Percentiles rank a stretch among this genome's conserved stretches.
These are phyloP conservation scores for Patellifolia procumbens DNA, from an alignment of 179 eudicot species.

Conservation along the genomic window DNA sequence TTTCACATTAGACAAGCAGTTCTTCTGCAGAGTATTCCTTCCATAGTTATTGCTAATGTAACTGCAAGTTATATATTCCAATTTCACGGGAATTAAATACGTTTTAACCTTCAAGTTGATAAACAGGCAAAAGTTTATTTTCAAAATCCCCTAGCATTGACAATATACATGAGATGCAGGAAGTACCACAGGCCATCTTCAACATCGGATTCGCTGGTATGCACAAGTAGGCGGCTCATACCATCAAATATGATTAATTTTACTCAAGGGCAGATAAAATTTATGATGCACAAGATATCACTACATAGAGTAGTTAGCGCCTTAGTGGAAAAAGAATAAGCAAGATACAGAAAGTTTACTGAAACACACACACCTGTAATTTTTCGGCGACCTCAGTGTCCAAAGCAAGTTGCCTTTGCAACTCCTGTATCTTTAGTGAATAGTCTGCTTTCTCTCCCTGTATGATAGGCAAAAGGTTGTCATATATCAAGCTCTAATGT, in stretches of 20 bases:
- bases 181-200: not conserved
- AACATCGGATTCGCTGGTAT: not conserved
- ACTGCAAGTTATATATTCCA: not conserved
- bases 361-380: no score
- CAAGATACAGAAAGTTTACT: no score
- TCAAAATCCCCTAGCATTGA: not conserved
- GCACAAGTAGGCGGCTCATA: not conserved
- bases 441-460: no score
- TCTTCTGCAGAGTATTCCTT: no score
- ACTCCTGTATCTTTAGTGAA: no score
- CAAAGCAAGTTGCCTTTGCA: no score
- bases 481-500: no score
- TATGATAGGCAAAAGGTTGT: no score
- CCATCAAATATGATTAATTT: not conserved
- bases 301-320: no score
- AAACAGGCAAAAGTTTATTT: not conserved
- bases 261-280: slow-evolving; percentile 3
- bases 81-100: not conserved
- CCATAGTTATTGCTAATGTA: not conserved
- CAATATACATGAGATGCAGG: not conserved
- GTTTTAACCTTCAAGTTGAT: not conserved
- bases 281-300: not conserved
- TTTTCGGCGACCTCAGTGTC: no score
- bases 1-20: no score
- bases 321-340: no score